Evolutionary conservation across 1,284 basidiomycete species (phyloP), one percentile per base, ranked within the genome.

Genomic region (Kalmanozyma brasiliensis): DNA sequence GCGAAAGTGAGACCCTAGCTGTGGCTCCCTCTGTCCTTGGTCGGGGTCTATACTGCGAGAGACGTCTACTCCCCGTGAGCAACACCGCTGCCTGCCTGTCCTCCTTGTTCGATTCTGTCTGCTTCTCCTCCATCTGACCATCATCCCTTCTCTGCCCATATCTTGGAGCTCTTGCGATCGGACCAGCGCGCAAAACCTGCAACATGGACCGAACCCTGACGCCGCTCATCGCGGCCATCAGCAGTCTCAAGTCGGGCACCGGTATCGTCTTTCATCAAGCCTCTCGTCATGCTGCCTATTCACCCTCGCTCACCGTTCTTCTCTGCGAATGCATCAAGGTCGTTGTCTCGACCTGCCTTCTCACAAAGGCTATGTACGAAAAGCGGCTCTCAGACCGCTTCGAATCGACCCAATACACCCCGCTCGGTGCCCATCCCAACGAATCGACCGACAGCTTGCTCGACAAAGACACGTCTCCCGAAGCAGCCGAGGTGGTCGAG

Each of bases 271-370:
- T 46, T 8, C 59, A 62, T 29, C 59, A 62, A 40, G 59, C 59
- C 17, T 49, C 46, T 1, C 30, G 45, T 22, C 59, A 62, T 51
- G 52, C 48, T 11, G 52, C 51, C 13, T 62, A 62, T 38, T 62
- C 59, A 8, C 51, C 59, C n/a, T 52, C 41, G 2, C 52, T 62
- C 20, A 56, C 59, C 2, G 59, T 62, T 1, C 32, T 62, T 16
- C 32, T 55, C 7, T 46, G 41, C 52, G 59, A 62, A 24, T 51
- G 41, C 43, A 23, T 62, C 59, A 62, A 62, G 42, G 51, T 62
- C 41, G 19, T 41, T n/a, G 34, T 17, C 13, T 45, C 59, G 9
- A 14, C 19, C 9, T 19, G 40, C 7, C 48, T 62, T n/a, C 47
- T 62, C 4, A 47, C 59, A 35, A 16, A 47, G 1, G 51, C 59